Evolutionary conservation across 2,329 filamentous ascomycete species (phyloP).

Genomic region (Apiospora phragmitis): DNA sequence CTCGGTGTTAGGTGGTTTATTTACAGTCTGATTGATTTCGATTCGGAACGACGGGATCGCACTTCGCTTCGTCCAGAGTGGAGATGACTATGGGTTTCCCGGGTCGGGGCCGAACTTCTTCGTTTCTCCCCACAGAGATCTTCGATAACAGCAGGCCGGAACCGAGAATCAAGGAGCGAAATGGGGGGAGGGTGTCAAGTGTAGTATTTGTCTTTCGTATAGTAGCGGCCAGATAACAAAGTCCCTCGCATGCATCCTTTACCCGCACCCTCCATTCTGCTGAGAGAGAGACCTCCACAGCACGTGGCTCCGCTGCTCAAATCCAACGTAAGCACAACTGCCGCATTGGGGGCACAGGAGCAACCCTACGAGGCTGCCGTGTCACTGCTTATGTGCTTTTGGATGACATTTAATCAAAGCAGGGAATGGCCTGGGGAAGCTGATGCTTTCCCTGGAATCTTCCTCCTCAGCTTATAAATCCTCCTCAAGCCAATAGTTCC

Average conservation of each 20-base stretch:
- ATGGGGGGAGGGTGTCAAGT: neutral
- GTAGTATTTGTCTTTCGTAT: neutral
- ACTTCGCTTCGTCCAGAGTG: neutral
- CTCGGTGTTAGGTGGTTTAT: neutral
- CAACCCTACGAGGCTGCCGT: neutral
- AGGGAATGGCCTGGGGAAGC: neutral
- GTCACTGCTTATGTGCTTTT: neutral
- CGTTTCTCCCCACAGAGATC: neutral
- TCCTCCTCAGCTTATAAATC: neutral
- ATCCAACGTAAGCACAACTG: slow-evolving; percentile 9
- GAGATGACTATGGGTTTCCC: neutral
- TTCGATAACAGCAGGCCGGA: neutral
- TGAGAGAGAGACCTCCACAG: neutral
- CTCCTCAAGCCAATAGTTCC: neutral
- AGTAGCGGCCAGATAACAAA: neutral
- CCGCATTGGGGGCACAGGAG: neutral
- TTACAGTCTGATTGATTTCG: neutral
- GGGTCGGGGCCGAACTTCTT: neutral
- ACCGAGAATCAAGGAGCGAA: neutral
- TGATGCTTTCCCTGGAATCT: neutral
- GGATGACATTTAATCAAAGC: neutral
- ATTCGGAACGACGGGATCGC: neutral
- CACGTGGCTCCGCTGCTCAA: neutral
- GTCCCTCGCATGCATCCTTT: neutral
- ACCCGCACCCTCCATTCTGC: neutral